Percentiles rank a stretch among this genome's conserved stretches.
phyloP scores from a whole-genome alignment of 1,139 yeast species.

The Fermentozyma sake region DNA sequence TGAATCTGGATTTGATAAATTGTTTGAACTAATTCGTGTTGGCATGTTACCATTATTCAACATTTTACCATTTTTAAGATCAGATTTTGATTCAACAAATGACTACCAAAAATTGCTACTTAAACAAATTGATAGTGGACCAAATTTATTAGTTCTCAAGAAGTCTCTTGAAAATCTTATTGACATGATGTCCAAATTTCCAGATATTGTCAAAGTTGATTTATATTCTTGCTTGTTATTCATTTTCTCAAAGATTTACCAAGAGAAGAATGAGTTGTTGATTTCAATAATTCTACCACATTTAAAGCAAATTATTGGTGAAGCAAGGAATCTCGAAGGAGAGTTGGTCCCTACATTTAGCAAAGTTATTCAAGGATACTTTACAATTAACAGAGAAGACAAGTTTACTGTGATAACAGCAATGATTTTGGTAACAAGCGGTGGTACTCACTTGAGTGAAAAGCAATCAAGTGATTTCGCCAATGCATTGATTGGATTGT shows the following conservation, averaged over 20 bases:
- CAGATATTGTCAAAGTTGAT: constrained; percentile 64
- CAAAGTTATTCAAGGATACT: constrained; percentile 25
- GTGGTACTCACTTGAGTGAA: constrained; percentile 37
- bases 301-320: constrained; percentile 45
- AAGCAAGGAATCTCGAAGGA: constrained; percentile 22
- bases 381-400: constrained; percentile 18
- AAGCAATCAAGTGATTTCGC: constrained; percentile 28
- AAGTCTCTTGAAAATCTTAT: constrained; percentile 54
- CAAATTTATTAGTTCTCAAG: constrained; percentile 41
- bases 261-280: constrained; percentile 41
- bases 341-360: constrained; percentile 36
- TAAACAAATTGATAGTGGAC: constrained; percentile 30
- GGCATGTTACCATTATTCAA: constrained; percentile 60
- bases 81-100: constrained; percentile 34
- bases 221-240: constrained; percentile 65
- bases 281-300: constrained; percentile 54
- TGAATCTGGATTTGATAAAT: constrained; percentile 63
- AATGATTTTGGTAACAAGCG: constrained; percentile 57
- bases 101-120: constrained; percentile 27
- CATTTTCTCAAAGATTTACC: constrained; percentile 57
- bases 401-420: constrained; percentile 51
- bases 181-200: constrained; percentile 59
- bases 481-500: constrained; percentile 30
- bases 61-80: constrained; percentile 56
- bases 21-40: constrained; percentile 77